Evolutionary conservation across 2,329 filamentous ascomycete genomes (phyloP), one percentile per base, ranked within the genome.

Genomic region (Xylariaceae sp.): DNA sequence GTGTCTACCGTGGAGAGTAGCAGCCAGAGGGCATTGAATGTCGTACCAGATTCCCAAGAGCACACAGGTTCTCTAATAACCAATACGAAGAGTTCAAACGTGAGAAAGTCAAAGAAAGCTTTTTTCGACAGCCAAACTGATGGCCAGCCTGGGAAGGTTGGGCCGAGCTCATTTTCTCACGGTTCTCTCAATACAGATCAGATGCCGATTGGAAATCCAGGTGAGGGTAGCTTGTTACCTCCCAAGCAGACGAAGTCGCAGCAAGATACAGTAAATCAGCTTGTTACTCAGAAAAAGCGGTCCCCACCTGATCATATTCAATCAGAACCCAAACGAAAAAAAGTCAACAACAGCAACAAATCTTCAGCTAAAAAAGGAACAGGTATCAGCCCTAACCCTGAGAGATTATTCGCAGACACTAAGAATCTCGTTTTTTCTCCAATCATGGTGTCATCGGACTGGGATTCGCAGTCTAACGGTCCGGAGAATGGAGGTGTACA

Each of bases 31-130:
- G 18, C 8, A 27, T 18, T 10, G 20, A 39, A 46, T 43, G 8
- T 37, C 20, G 39, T 55, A 45, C 27, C 37, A 39, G 43, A 39
- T 20, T 39, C 44, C 15, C 44, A 50, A 37, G 10, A 36, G 15
- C 21, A n/a, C 3, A n/a, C 35, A 13, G 9, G 8, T 6, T 23
- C 41, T 3, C 9, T 15, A 6, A 40, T 33, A 30, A 1, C 30
- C 8, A 37, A 39, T 26, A 8, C 37, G 43, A 45, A 10, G 6
- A 5, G 21, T n/a, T 29, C 27, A 5, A 53, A 41, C 23, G 30
- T 6, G 13, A 50, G 57, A 39, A 50, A 50, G 21, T 23, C 53
- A 4, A 59, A 59, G 26, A 41, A 21, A 15, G 46, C 57, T 16
- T 59, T 59, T 30, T 33, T 42, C 18, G 6, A 24, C 10, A 6